Evolutionary conservation across 108 stramenopile genomes (phyloP).

Genomic region (Parietichytrium sp.): DNA sequence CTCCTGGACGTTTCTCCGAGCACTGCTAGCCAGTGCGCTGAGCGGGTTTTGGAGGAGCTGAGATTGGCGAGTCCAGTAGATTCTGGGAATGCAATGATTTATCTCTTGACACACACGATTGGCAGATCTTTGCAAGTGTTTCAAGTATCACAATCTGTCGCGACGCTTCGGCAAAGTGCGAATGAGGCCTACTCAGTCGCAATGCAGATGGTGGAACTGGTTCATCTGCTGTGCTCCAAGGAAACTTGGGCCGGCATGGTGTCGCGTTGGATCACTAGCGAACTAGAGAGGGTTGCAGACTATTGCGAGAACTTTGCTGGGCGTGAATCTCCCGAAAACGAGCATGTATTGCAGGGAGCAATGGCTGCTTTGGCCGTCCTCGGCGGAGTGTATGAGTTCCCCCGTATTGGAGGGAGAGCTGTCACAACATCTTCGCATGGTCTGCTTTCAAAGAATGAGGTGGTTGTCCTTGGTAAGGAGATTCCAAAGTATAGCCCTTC

Average conservation of each 20-base stretch:
- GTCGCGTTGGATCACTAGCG: not conserved
- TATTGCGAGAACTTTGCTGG: not conserved
- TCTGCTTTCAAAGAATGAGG: not conserved
- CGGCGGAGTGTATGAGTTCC: slow-evolving; percentile 15
- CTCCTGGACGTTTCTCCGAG: not conserved
- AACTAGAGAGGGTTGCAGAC: not conserved
- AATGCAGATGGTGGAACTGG: slow-evolving; percentile 1
- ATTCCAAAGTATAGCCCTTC: not conserved
- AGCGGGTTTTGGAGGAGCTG: not conserved
- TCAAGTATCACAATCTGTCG: too few species aligned
- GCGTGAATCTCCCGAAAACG: too few species aligned
- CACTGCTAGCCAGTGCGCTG: slow-evolving; percentile 15
- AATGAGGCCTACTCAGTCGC: not conserved
- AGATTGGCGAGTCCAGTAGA: not conserved
- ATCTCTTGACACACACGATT: not conserved
- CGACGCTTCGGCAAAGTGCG: not conserved
- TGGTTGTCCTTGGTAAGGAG: slow-evolving; percentile 15
- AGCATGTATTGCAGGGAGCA: not conserved
- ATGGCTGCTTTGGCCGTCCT: slow-evolving; percentile 19
- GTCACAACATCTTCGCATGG: not conserved
- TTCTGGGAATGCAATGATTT: not conserved
- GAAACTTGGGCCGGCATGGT: slow-evolving; percentile 21
- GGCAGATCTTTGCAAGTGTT: not conserved
- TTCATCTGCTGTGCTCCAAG: not conserved
- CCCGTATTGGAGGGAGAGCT: not conserved